These are phyloP conservation scores for Fusarium abutilonis DNA, from an alignment of 2,329 filamentous ascomycete genomes.

Conservation along the genomic window DNA sequence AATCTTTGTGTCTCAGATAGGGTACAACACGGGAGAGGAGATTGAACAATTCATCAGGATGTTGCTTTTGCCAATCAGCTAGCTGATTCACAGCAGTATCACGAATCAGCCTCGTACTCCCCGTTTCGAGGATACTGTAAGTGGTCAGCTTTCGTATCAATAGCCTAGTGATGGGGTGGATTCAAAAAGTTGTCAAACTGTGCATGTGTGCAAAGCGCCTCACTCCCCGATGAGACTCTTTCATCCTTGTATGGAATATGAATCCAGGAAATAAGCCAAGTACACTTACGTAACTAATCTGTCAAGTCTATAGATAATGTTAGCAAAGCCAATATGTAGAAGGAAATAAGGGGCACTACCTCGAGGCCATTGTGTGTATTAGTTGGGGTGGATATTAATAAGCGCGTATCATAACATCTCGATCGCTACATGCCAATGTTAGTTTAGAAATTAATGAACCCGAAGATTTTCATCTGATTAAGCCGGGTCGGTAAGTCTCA, in stretches of 20 bases:
- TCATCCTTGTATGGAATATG: not conserved
- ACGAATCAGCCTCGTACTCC: conserved; percentile 93
- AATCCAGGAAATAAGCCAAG: not conserved
- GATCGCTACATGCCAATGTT: conserved; percentile 29
- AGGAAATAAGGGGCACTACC: conserved; percentile 51
- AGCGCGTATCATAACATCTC: conserved; percentile 46
- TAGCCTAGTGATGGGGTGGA: too few species aligned
- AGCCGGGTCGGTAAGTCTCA: conserved; percentile 8
- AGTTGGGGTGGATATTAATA: conserved; percentile 32
- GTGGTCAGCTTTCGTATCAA: conserved; percentile 25
- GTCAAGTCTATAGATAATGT: conserved; percentile 70
- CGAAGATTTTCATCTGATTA: conserved; percentile 11
- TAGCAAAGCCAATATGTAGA: conserved; percentile 7
- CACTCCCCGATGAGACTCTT: not conserved
- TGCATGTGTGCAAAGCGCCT: not conserved
- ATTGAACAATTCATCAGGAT: conserved; percentile 97
- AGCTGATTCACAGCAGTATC: conserved; percentile 97
- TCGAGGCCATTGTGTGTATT: conserved; percentile 65
- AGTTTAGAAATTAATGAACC: conserved; percentile 19
- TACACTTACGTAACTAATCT: conserved; percentile 83
- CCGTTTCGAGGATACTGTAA: conserved; percentile 89
- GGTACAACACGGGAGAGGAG: conserved; percentile 93
- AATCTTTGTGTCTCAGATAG: conserved; percentile 92
- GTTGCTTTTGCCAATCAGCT: conserved; percentile 97
- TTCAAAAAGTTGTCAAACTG: not conserved